A percentile compares a stretch with the other conserved stretches of the same genome.
Evolutionary conservation across 1,139 yeast species (phyloP).

Genomic region (Hemisphaericaspora xylofermentans): DNA sequence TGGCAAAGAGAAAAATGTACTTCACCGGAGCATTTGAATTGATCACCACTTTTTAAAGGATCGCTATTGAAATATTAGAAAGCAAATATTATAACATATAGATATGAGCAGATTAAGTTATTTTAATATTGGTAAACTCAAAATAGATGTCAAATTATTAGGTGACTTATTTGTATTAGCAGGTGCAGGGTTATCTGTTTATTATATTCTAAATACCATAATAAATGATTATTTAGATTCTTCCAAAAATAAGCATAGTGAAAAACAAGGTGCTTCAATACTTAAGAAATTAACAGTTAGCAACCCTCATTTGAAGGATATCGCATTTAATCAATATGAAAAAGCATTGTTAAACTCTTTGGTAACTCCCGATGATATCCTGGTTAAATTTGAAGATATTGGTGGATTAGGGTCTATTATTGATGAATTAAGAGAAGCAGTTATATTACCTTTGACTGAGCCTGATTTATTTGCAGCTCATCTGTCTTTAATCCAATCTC

Average conservation of each 20-base stretch:
- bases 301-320: conserved; percentile 57
- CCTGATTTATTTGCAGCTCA: conserved; percentile 65
- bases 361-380: conserved; percentile 80
- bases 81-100: no score
- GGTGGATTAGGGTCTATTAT: conserved; percentile 86
- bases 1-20: no score
- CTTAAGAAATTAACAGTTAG: conserved; percentile 55
- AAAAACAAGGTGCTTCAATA: conserved; percentile 64
- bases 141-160: conserved; percentile 53
- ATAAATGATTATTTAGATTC: conserved; percentile 53
- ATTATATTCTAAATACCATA: conserved; percentile 63
- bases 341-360: conserved; percentile 72
- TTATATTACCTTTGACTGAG: conserved; percentile 79
- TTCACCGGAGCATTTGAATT: no score
- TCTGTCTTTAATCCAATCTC: conserved; percentile 74
- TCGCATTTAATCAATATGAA: conserved; percentile 75
- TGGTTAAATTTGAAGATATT: conserved; percentile 71
- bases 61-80: no score
- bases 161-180: conserved; percentile 71
- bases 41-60: no score
- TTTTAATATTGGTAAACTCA: conserved; percentile 41
- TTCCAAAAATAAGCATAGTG: conserved; percentile 57
- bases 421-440: conserved; percentile 84
- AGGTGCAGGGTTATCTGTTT: conserved; percentile 82
- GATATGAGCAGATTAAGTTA: conserved; percentile 30